Evolutionary conservation across 2,329 filamentous ascomycete genomes (phyloP).

Genomic region (Xylariaceae sp.): DNA sequence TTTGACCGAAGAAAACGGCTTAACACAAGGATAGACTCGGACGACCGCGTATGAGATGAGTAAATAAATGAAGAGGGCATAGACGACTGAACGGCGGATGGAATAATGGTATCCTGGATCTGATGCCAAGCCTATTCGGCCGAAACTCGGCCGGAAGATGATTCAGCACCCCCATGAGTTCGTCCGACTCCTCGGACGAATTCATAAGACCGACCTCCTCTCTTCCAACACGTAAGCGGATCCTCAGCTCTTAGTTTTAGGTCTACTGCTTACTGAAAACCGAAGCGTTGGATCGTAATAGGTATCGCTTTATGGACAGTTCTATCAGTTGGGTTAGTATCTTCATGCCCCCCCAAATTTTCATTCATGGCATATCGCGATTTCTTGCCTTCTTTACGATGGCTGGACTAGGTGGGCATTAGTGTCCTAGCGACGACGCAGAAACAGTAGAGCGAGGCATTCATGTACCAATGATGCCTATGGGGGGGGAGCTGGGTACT

Average conservation of each 20-base stretch:
- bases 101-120: constrained; percentile 1
- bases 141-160: constrained; percentile 24
- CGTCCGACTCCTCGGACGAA: background rate
- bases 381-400: too few relatives aligned
- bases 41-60: background rate
- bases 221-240: background rate
- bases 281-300: background rate
- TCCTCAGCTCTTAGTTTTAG: too few relatives aligned
- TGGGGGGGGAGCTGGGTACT: too few relatives aligned
- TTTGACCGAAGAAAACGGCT: too few relatives aligned
- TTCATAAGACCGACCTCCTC: background rate
- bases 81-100: background rate
- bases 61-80: background rate
- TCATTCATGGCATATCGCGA: too few relatives aligned
- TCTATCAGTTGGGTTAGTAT: too few relatives aligned
- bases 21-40: background rate
- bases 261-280: too few relatives aligned
- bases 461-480: too few relatives aligned
- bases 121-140: constrained; percentile 20
- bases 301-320: background rate
- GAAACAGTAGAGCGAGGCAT: too few relatives aligned
- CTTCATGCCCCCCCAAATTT: too few relatives aligned
- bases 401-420: too few relatives aligned
- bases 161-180: constrained; percentile 15
- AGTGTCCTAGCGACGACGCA: too few relatives aligned